Percentiles rank a stretch among this genome's conserved stretches.
phyloP scores from a whole-genome alignment of 495 filamentous ascomycete genomes.

The Talaromyces stipitatus region DNA sequence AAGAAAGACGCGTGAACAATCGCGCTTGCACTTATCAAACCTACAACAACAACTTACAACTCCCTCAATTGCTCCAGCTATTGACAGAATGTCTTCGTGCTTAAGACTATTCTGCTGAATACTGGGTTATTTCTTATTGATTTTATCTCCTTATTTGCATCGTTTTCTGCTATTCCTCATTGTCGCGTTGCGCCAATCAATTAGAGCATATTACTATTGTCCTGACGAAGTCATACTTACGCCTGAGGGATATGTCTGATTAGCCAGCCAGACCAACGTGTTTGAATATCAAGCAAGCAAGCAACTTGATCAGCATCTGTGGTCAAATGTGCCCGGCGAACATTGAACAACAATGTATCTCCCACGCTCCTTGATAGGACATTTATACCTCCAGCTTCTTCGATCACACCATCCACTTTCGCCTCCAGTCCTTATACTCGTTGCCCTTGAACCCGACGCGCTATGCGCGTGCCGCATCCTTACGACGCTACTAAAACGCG shows the following conservation, averaged over 20 bases:
- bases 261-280: neutral
- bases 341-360: slow-evolving; percentile 68
- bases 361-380: slow-evolving; percentile 77
- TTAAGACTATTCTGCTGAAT: neutral
- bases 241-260: neutral
- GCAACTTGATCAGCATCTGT: neutral
- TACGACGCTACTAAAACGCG: slow-evolving; percentile 81
- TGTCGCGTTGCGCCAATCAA: neutral
- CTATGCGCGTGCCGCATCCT: slow-evolving; percentile 94
- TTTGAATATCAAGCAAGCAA: neutral
- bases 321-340: neutral
- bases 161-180: neutral
- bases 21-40: neutral
- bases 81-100: neutral
- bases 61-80: neutral
- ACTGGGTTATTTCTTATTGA: neutral
- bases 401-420: slow-evolving; percentile 73
- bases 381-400: slow-evolving; percentile 83
- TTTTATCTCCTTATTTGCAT: neutral
- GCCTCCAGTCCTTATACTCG: slow-evolving; percentile 85
- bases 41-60: neutral
- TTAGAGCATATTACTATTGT: neutral
- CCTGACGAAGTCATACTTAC: neutral
- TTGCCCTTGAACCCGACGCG: slow-evolving; percentile 89
- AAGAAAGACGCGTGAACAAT: neutral